Percentiles rank a stretch among this genome's conserved stretches.
These are phyloP conservation scores for Lojkania enalia DNA, from an alignment of 2,329 filamentous ascomycete species.

Conservation along the genomic window DNA sequence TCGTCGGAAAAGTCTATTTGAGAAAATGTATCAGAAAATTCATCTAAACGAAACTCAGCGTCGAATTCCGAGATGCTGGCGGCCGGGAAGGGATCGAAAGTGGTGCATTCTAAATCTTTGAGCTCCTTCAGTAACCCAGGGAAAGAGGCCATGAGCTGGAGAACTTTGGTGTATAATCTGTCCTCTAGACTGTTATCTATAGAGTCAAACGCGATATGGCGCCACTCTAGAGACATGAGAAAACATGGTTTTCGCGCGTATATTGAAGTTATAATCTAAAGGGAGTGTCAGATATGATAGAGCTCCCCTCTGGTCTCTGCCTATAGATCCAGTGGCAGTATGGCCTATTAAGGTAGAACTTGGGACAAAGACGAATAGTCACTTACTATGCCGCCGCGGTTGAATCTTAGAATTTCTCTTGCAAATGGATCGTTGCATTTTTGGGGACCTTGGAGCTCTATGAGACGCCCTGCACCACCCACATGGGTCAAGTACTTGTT, in stretches of 20 bases:
- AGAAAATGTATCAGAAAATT: neutral
- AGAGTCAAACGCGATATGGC: slow-evolving; percentile 38
- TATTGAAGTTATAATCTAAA: slow-evolving; percentile 37
- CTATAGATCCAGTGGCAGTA: no score
- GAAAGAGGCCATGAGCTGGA: slow-evolving; percentile 32
- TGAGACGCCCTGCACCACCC: slow-evolving; percentile 37
- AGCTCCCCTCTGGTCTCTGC: no score
- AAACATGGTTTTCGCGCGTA: slow-evolving; percentile 37
- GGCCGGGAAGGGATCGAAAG: neutral
- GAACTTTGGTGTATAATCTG: slow-evolving; percentile 31
- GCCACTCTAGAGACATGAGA: slow-evolving; percentile 35
- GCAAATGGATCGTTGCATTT: slow-evolving; percentile 33
- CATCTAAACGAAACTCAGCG: slow-evolving; percentile 3
- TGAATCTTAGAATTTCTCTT: slow-evolving; percentile 37
- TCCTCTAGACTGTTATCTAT: slow-evolving; percentile 30
- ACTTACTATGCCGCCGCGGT: slow-evolving; percentile 36
- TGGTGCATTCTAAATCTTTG: slow-evolving; percentile 19
- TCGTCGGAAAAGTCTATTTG: slow-evolving; percentile 9
- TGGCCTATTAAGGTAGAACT: no score
- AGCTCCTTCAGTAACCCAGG: slow-evolving; percentile 32
- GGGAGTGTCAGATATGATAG: no score
- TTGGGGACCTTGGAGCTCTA: slow-evolving; percentile 36
- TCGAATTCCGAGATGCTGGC: slow-evolving; percentile 8
- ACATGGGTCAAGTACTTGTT: slow-evolving; percentile 40
- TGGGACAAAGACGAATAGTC: neutral